Evolutionary conservation across 306 rosid species (phyloP), one percentile per base, ranked within the genome.

Genomic region (Sicyos edulis): DNA sequence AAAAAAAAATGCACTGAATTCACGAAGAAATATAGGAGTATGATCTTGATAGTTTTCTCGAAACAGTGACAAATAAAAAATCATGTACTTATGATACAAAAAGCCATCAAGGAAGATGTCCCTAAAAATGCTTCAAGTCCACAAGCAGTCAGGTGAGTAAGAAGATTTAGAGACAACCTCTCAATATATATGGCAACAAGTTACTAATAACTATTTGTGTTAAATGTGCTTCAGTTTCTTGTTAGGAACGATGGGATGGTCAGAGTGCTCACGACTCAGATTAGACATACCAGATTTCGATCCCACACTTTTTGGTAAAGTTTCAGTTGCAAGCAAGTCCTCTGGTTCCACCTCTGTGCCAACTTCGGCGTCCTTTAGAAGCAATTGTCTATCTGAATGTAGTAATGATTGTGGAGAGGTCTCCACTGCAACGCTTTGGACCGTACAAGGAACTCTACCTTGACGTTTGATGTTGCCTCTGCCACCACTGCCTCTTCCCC

Each of bases 141-240:
- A 58, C 32, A 22, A 58, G 15, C 32, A 56, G 22, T 56, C 15
- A 54, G 10, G 37, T 32, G 4, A 32, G 37, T 16, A 58, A 14
- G 11, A 29, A 3, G 45, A 16, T 8, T 60, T 15, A 32, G 45
- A 60, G 34, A 26, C 20, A 60, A 8, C 66, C 10, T 60, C 45
- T 29, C 66, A 26, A 37, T 37, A 59, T 59, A 59, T 26, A 59
- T 58, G 12, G n/a, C n/a, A 15, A 13, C 16, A 60, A 60, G 2
- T 7, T 60, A 60, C 45, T 26, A 7, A 60, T 29, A 37, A 37
- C 8, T 19, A 29, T 7, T 56, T 60, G 19, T 60, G 21, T 60
- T 60, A 60, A 29, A 60, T 60, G 67, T 60, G 67, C 45, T 62
- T 62, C 15, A 10, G 69, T 62, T 61, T 61, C 47, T 61, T 61